Evolutionary conservation across 768 basidiomycete genomes (phyloP), one percentile per base, ranked within the genome.

Genomic region (Tremella fuciformis): DNA sequence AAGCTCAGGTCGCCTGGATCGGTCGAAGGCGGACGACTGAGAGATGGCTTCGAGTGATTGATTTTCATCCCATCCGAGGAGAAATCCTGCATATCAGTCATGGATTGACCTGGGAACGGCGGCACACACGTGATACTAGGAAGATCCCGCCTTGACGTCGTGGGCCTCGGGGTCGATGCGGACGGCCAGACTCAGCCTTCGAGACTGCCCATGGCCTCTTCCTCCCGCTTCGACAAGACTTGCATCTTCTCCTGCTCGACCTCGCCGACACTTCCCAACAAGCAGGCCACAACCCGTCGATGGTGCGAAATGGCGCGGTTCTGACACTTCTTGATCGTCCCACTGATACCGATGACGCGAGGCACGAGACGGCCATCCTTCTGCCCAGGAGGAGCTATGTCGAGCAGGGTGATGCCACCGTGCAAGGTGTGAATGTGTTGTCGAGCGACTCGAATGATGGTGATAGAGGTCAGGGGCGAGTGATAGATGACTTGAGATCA

Each of bases 271-370:
- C 38, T 25, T 7, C 18, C 41, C 7, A 55, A 24, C 21, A 55
- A 13, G 8, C 8, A 22, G 4, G 63, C 72, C 1, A 65, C 61
- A 8, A 71, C 56, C 13, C 42, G 21, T 15, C 72, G 55, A 55
- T 74, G 72, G 58, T 74, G 69, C 8, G 54, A 59, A 26, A 69
- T 64, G 2, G 64, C 69, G 8, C 53, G 52, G 47, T 69, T 71
- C 55, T 92, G 90, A 0, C 84, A 84, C 49, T 93, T 89, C 75
- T 87, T 90, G 57, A 93, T 88, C 0, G 90, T 93, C 0, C 91
- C 91, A 50, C 89, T 89, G 13, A 91, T 79, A 66, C 88, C 89
- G 0, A 92, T 79, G 3, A 93, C 86, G 60, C 88, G 82, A 0
- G 91, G 90, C 22, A 92, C 82, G 55, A 83, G 82, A 18, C 78